A percentile compares a stretch with the other conserved stretches of the same genome.
Conservation (phyloP, 2,329 filamentous ascomycete genomes). For the Ophiostoma triangulosporum region DNA sequence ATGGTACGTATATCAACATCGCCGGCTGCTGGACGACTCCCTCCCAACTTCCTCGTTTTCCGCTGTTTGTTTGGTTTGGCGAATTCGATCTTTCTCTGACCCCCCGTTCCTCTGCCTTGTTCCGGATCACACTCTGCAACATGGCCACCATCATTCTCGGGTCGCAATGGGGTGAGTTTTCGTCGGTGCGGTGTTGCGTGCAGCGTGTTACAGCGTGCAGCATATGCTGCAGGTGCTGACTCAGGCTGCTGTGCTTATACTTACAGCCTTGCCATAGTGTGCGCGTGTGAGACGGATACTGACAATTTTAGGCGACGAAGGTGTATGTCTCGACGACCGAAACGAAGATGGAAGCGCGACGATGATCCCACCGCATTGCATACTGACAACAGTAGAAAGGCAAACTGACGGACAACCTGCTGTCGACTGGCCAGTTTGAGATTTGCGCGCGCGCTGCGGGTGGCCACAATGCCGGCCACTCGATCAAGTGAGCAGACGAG, state of each 20-base stretch:
- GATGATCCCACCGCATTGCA: not conserved
- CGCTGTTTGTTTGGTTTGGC: constrained; percentile 3
- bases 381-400: constrained; percentile 10
- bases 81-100: constrained; percentile 7
- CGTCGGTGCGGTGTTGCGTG: not conserved
- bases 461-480: constrained; percentile 48
- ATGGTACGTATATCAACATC: not conserved
- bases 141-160: constrained; percentile 46
- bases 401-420: constrained; percentile 15
- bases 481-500: constrained; percentile 16
- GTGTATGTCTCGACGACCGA: not conserved
- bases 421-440: constrained; percentile 11
- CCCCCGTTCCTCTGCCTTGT: constrained; percentile 1
- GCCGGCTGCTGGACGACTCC: not conserved
- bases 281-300: not conserved
- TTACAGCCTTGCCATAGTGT: not conserved
- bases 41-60: not conserved
- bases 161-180: constrained; percentile 42
- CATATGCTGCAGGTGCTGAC: no score
- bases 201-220: no score
- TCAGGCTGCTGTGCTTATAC: no score
- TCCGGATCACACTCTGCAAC: not conserved
- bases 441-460: constrained; percentile 46
- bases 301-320: constrained; percentile 4
- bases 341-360: no score